These are phyloP conservation scores for Helicocarpus griseus DNA, from an alignment of 2,329 filamentous ascomycete genomes.

Conservation along the genomic window DNA sequence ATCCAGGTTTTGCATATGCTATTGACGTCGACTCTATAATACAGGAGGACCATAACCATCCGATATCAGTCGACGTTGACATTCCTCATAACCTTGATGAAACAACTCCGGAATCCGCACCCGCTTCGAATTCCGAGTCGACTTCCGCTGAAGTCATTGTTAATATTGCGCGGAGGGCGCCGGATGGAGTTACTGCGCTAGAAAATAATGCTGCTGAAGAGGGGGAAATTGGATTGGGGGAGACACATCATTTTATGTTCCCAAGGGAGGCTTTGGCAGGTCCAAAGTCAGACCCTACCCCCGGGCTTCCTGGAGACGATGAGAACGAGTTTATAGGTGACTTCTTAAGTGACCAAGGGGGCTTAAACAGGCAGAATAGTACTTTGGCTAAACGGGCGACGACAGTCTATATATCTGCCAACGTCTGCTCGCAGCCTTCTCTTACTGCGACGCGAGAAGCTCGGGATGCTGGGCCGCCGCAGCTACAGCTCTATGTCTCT, in stretches of 20 bases:
- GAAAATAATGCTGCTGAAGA: constrained; percentile 56
- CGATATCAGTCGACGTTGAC: constrained; percentile 30
- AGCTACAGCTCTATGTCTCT: constrained; percentile 71
- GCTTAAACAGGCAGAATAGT: constrained; percentile 14
- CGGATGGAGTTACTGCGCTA: constrained; percentile 40
- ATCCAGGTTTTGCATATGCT: constrained; percentile 52
- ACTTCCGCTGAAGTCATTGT: constrained; percentile 22
- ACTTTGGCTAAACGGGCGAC: constrained; percentile 25
- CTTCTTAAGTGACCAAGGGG: constrained; percentile 12
- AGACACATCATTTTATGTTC: constrained; percentile 56
- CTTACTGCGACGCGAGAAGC: constrained; percentile 40
- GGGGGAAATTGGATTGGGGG: constrained; percentile 54
- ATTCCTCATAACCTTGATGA: background rate
- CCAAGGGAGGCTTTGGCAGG: constrained; percentile 46
- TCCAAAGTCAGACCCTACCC: constrained; percentile 26
- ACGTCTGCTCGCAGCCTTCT: constrained; percentile 70
- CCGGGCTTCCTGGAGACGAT: constrained; percentile 8
- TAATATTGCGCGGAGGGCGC: constrained; percentile 48
- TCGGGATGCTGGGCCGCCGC: constrained; percentile 47
- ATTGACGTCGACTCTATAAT: constrained; percentile 42
- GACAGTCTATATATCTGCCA: constrained; percentile 70
- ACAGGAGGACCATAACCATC: constrained; percentile 39
- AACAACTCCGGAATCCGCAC: background rate
- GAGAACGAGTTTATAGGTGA: constrained; percentile 16
- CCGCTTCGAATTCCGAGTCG: constrained; percentile 17